Conservation (phyloP, 1,139 yeast genomes). For the Saccharomyces uvarum region DNA sequence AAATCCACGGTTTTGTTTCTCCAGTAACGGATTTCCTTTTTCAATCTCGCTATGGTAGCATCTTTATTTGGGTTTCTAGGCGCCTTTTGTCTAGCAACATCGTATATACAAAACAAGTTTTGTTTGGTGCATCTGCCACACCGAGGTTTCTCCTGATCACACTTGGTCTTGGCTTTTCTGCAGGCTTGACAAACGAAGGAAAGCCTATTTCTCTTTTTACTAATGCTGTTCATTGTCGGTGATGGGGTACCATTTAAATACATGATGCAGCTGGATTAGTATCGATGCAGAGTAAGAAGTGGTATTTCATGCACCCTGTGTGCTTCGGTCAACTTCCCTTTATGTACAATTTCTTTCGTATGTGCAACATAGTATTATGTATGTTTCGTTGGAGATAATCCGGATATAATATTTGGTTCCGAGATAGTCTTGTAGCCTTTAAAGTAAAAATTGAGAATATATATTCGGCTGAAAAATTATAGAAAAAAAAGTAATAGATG, state of each 20-base stretch:
- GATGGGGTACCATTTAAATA: not conserved
- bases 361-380: not conserved
- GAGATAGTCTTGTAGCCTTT: not conserved
- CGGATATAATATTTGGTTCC: not conserved
- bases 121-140: constrained; percentile 28
- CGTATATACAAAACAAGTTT: constrained; percentile 27
- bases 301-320: not conserved
- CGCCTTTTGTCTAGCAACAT: constrained; percentile 26
- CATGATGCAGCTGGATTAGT: not conserved
- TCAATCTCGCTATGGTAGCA: constrained; percentile 25
- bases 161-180: constrained; percentile 29
- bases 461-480: not conserved
- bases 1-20: constrained; percentile 22
- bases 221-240: not conserved
- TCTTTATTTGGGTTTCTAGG: constrained; percentile 30
- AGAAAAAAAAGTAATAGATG: not conserved
- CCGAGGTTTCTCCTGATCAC: constrained; percentile 30
- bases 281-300: not conserved
- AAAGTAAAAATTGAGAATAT: not conserved
- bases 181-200: constrained; percentile 32
- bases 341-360: not conserved
- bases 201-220: constrained; percentile 26
- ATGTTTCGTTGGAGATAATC: not conserved
- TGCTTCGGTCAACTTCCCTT: not conserved
- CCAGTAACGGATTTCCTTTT: constrained; percentile 29